Percentiles rank a stretch among this genome's conserved stretches.
Conservation (phyloP, 2,329 filamentous ascomycete genomes). For the Fusarium setosum region DNA sequence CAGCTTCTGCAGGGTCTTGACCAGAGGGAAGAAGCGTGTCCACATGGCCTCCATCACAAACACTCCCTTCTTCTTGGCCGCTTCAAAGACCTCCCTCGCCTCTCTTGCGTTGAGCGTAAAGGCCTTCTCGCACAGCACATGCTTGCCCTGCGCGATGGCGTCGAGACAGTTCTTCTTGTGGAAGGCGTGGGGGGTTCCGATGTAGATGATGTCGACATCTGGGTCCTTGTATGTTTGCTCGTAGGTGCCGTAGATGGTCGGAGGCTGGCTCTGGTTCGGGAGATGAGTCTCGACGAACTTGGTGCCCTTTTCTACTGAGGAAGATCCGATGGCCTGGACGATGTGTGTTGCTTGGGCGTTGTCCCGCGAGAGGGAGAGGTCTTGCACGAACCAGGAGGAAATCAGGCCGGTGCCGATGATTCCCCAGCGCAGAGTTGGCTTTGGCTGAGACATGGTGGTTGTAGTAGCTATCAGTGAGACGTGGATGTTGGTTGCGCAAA, state of each 20-base stretch:
- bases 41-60: slow-evolving; percentile 61
- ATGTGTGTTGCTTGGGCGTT: slow-evolving; percentile 53
- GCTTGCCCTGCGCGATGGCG: slow-evolving; percentile 55
- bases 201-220: slow-evolving; percentile 57
- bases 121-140: slow-evolving; percentile 59
- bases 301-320: slow-evolving; percentile 50
- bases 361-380: slow-evolving; percentile 51
- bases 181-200: slow-evolving; percentile 58
- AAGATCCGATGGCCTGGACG: slow-evolving; percentile 56
- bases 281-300: slow-evolving; percentile 17
- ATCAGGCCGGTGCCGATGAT: slow-evolving; percentile 57
- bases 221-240: slow-evolving; percentile 53
- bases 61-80: slow-evolving; percentile 52
- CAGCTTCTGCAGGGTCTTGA: slow-evolving; percentile 47
- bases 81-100: slow-evolving; percentile 52
- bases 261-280: slow-evolving; percentile 13
- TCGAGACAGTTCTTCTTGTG: slow-evolving; percentile 57
- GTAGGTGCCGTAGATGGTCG: slow-evolving; percentile 53
- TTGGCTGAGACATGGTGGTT: slow-evolving; percentile 16
- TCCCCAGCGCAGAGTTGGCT: slow-evolving; percentile 49
- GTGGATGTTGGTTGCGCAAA: not conserved
- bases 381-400: slow-evolving; percentile 57
- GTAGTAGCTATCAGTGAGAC: no score
- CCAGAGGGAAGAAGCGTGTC: slow-evolving; percentile 56
- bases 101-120: slow-evolving; percentile 55